Conservation (phyloP, 306 rosid genomes). For the Glycine soja region DNA sequence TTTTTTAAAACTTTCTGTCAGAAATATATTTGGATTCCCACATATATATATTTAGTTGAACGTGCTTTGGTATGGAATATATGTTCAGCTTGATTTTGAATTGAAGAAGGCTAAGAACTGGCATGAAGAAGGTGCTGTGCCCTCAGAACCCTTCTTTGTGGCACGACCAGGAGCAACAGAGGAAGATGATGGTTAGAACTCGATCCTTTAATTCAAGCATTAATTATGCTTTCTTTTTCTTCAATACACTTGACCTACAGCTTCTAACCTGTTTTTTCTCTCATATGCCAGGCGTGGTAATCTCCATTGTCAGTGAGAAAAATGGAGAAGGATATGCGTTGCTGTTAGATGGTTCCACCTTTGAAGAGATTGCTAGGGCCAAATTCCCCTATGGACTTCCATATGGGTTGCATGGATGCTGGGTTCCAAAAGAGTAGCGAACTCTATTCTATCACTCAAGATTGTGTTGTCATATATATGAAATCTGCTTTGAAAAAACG, state of each 20-base stretch:
- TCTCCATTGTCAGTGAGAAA: constrained; percentile 81
- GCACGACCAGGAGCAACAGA: constrained; percentile 89
- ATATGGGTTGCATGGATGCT: constrained; percentile 95
- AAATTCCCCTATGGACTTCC: constrained; percentile 94
- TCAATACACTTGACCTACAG: neutral
- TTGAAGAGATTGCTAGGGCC: constrained; percentile 93
- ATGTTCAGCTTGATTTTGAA: constrained; percentile 73
- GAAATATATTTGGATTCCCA: neutral
- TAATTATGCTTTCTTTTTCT: neutral
- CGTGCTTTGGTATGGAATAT: neutral
- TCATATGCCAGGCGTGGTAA: constrained; percentile 73
- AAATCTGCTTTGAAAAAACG: neutral
- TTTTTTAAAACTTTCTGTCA: neutral
- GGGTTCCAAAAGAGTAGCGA: constrained; percentile 70
- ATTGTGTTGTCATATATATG: neutral
- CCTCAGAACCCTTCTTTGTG: constrained; percentile 92
- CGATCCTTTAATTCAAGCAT: constrained; percentile 4
- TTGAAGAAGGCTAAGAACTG: constrained; percentile 76
- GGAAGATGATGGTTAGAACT: constrained; percentile 83
- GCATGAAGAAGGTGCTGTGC: constrained; percentile 82
- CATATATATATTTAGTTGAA: constrained; percentile 8
- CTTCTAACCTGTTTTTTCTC: constrained; percentile 6
- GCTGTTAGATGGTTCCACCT: constrained; percentile 78
- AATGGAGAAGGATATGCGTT: constrained; percentile 85
- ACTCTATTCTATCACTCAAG: neutral